Conservation (phyloP, 2,329 filamentous ascomycete species). For the Chrysoporthe deuterocubensis region DNA sequence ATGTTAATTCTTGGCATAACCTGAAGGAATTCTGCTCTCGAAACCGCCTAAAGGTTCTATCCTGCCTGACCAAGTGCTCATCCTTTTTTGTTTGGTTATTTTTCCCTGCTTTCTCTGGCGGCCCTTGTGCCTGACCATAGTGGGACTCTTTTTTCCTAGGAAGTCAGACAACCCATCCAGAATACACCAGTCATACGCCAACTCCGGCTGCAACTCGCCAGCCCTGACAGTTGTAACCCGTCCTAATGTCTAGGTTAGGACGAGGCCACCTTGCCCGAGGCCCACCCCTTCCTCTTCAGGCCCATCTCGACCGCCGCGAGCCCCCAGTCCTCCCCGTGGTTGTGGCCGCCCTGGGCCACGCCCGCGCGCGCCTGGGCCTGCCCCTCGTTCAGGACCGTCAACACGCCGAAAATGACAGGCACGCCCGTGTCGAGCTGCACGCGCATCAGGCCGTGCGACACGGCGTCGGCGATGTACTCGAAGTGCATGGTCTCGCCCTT, state of each 20-base stretch:
- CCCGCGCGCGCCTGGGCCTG: slow-evolving; percentile 88
- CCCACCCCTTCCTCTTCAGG: slow-evolving; percentile 84
- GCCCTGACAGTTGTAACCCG: background rate
- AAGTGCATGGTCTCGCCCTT: slow-evolving; percentile 99
- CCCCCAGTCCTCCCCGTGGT: slow-evolving; percentile 97
- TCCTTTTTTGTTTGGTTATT: background rate
- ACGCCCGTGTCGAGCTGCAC: slow-evolving; percentile 88
- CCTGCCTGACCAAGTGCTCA: background rate
- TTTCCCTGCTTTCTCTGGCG: background rate
- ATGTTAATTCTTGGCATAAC: slow-evolving; percentile 27
- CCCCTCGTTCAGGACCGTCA: slow-evolving; percentile 87
- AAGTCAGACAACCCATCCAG: background rate
- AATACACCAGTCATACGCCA: background rate
- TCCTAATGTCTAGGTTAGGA: background rate
- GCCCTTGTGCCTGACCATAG: background rate
- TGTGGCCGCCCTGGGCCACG: slow-evolving; percentile 70
- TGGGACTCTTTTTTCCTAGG: background rate
- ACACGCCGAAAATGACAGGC: slow-evolving; percentile 87
- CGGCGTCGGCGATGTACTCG: slow-evolving; percentile 94
- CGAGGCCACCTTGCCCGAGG: slow-evolving; percentile 65
- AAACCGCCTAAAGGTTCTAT: background rate
- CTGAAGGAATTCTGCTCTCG: slow-evolving; percentile 4
- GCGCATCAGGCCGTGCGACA: slow-evolving; percentile 91
- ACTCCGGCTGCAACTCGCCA: background rate
- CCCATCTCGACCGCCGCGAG: slow-evolving; percentile 92